These are phyloP conservation scores for Microsporum ferrugineum DNA, from an alignment of 2,329 filamentous ascomycete genomes.

Conservation along the genomic window DNA sequence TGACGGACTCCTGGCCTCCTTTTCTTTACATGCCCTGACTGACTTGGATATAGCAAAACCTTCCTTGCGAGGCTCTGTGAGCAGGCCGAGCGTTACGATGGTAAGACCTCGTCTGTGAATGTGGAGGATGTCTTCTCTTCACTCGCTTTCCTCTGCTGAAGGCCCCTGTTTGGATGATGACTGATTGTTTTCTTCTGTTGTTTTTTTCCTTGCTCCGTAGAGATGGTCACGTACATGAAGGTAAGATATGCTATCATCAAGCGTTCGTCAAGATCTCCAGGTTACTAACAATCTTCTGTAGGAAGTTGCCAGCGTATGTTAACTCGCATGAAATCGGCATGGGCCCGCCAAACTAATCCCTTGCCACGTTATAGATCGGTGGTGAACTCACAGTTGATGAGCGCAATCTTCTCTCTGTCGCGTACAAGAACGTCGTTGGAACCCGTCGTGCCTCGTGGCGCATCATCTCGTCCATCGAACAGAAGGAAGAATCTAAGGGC, in stretches of 20 bases:
- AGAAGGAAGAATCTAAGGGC: conserved; percentile 99
- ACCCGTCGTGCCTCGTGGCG: conserved; percentile 97
- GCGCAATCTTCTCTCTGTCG: conserved; percentile 89
- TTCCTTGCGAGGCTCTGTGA: conserved; percentile 99
- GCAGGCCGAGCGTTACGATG: conserved; percentile 99
- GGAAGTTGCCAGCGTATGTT: conserved; percentile 85
- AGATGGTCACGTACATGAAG: conserved; percentile 99
- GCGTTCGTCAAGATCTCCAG: background rate
- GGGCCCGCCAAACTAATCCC: conserved; percentile 15
- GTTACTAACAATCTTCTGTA: conserved; percentile 24
- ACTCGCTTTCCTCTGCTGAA: conserved; percentile 16
- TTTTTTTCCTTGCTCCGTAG: conserved; percentile 27
- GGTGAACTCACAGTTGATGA: conserved; percentile 59
- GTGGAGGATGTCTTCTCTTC: background rate
- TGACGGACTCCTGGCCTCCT: conserved; percentile 13
- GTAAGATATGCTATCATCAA: conserved; percentile 33
- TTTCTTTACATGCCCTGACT: conserved; percentile 11
- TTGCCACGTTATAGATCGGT: conserved; percentile 40
- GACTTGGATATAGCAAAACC: conserved; percentile 66
- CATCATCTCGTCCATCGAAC: conserved; percentile 99
- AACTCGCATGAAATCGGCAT: background rate
- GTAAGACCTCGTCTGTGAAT: conserved; percentile 32
- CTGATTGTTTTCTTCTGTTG: conserved; percentile 12
- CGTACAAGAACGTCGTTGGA: conserved; percentile 99
- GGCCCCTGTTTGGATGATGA: conserved; percentile 2